A percentile compares a stretch with the other conserved stretches of the same genome.
Conservation (phyloP, 176 grass and related monocot genomes). For the Avena sativa region DNA sequence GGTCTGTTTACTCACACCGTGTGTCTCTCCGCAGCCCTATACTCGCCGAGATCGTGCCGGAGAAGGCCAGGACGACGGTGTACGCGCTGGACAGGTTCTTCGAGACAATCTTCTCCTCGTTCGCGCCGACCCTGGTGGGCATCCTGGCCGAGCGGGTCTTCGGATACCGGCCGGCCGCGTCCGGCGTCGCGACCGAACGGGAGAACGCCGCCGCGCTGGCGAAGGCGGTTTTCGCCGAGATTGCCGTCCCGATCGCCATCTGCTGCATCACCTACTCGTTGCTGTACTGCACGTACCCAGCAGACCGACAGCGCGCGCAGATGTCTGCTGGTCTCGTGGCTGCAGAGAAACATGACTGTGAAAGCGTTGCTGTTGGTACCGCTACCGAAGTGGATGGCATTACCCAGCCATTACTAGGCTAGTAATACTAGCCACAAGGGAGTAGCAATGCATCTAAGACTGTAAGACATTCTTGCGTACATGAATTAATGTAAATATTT, state of each 20-base stretch:
- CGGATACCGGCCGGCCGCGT: neutral
- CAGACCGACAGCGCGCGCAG: conserved; percentile 47
- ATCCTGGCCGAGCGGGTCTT: conserved; percentile 47
- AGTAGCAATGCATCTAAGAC: neutral
- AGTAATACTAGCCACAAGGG: neutral
- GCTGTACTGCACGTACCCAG: conserved; percentile 62
- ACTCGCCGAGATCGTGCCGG: conserved; percentile 59
- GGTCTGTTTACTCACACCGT: neutral
- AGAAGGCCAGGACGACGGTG: conserved; percentile 49
- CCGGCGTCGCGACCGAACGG: conserved; percentile 32
- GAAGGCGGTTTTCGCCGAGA: conserved; percentile 53
- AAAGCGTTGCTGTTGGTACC: neutral
- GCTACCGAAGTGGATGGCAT: neutral
- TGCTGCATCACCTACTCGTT: conserved; percentile 54
- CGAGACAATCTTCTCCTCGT: conserved; percentile 61
- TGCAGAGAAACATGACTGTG: neutral
- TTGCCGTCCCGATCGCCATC: conserved; percentile 43
- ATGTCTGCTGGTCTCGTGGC: neutral
- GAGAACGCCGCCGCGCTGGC: conserved; percentile 60
- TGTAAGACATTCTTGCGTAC: too few relatives aligned
- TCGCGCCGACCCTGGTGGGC: conserved; percentile 60
- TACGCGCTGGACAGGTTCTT: conserved; percentile 36
- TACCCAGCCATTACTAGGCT: conserved; percentile 14
- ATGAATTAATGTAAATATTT: too few relatives aligned
- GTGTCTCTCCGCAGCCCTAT: conserved; percentile 44